phyloP scores from a whole-genome alignment of 2,329 filamentous ascomycete species.

The Colletotrichum sidae region DNA sequence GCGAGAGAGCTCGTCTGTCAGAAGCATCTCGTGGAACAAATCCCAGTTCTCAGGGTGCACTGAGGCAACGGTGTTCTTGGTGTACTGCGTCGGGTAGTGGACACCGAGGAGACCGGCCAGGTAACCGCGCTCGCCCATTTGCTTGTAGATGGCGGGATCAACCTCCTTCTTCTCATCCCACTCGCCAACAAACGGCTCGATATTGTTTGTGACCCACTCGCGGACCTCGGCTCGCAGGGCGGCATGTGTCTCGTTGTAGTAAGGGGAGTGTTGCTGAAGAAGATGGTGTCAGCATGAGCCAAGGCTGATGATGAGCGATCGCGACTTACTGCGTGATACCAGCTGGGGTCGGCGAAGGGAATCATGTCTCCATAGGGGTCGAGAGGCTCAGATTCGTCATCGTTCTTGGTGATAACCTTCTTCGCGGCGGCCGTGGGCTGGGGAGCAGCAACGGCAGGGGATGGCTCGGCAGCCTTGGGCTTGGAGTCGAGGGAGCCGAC shows the following conservation, averaged over 20 bases:
- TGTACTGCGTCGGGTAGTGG: conserved; percentile 82
- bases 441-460: conserved; percentile 56
- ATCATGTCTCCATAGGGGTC: conserved; percentile 89
- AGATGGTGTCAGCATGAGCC: neutral
- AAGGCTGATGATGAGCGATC: fast-evolving
- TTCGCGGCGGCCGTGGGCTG: conserved; percentile 51
- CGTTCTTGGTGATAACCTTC: conserved; percentile 50
- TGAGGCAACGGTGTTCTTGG: conserved; percentile 76
- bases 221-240: conserved; percentile 91
- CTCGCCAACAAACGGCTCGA: conserved; percentile 92
- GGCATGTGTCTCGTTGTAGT: conserved; percentile 94
- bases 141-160: conserved; percentile 90
- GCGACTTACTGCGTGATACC: conserved; percentile 88
- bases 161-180: conserved; percentile 97
- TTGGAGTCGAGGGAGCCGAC: conserved; percentile 92
- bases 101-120: conserved; percentile 91
- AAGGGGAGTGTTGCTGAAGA: conserved; percentile 90
- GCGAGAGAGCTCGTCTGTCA: conserved; percentile 95
- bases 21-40: conserved; percentile 95
- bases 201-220: conserved; percentile 88
- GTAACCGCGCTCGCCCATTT: conserved; percentile 94
- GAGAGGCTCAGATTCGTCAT: conserved; percentile 76
- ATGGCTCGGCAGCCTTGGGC: conserved; percentile 72
- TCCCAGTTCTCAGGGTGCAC: conserved; percentile 94
- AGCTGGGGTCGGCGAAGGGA: conserved; percentile 90